Evolutionary conservation across 2,329 filamentous ascomycete genomes (phyloP), one percentile per base, ranked within the genome.

Genomic region (Penicillium sp.): DNA sequence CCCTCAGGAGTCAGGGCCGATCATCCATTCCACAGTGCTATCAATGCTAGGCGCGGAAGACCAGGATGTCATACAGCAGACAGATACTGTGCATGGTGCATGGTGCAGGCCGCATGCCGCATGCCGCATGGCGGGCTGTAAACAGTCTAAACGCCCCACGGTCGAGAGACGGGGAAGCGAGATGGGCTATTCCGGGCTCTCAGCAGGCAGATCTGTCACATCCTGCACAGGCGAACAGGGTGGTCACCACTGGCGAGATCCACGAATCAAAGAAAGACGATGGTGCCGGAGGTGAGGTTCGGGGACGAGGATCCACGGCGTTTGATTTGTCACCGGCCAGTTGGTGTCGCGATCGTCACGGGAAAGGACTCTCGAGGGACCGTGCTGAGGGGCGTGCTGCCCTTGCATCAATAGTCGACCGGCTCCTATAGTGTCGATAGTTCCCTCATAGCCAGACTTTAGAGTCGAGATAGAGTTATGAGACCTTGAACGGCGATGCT

Each of bases 341-440:
- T 55, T 69, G 68, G 63, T 61, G 42, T 58, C 25, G 34, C 56
- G 68, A 73, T 73, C 71, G 67, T 71, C 72, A 72, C 68, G 67
- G 70, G 67, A 68, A 66, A 67, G 4, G n/a, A 37, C 48, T 50
- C 42, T 38, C 42, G 53, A 51, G 65, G 63, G 62, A 1, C 31
- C 31, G 31, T 31, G 31, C 31, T 31, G 5, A 31, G 31, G 31
- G 31, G 31, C 7, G 31, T 31, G 31, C 31, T 31, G 66, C 69
- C 74, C 74, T 76, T 76, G 73, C 73, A 75, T 75, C 64, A 70
- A 74, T 73, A 75, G 64, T 71, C 51, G 7, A 35, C 15, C 28
- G 20, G 35, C 28, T 34, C 34, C 37, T 11, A 17, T 17, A 31
- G 47, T 20, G 28, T 41, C 39, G 17, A 42, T 42, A 42, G 17